Percentiles rank a stretch among this genome's conserved stretches.
phyloP scores from a whole-genome alignment of 2,329 filamentous ascomycete genomes.

The Ceratocystis cubensis region DNA sequence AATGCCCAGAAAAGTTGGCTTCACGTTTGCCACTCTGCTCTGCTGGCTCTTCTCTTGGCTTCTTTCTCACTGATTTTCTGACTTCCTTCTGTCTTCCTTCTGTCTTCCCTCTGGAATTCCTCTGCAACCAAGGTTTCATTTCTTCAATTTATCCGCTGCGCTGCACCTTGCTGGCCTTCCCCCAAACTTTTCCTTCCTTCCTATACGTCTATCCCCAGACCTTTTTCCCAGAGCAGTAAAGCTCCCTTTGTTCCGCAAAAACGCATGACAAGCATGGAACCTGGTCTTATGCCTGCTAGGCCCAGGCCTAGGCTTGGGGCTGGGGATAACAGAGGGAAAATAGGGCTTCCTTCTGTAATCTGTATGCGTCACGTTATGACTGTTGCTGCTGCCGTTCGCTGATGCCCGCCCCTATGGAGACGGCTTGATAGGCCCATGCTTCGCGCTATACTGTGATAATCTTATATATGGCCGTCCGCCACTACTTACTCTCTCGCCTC shows the following conservation, averaged over 20 bases:
- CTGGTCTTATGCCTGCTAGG: not conserved
- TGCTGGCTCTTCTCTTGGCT: too few relatives aligned
- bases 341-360: not conserved
- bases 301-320: not conserved
- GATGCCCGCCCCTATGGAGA: too few relatives aligned
- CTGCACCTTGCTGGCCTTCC: not conserved
- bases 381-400: not conserved
- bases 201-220: not conserved
- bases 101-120: not conserved
- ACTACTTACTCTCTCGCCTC: not conserved
- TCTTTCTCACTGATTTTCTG: not conserved
- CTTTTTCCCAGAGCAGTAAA: slow-evolving; percentile 1
- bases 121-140: not conserved
- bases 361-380: slow-evolving; percentile 6
- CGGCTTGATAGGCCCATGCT: not conserved
- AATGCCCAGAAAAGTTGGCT: not conserved
- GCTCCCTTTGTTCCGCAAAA: slow-evolving; percentile 7
- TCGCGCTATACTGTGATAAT: not conserved
- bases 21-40: not conserved
- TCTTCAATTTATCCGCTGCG: not conserved
- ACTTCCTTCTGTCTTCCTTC: not conserved
- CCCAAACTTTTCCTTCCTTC: not conserved
- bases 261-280: not conserved
- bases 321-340: not conserved
- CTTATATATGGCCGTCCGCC: not conserved